Conservation (phyloP, 1,284 basidiomycete genomes). For the Ustilago xerochloae region DNA sequence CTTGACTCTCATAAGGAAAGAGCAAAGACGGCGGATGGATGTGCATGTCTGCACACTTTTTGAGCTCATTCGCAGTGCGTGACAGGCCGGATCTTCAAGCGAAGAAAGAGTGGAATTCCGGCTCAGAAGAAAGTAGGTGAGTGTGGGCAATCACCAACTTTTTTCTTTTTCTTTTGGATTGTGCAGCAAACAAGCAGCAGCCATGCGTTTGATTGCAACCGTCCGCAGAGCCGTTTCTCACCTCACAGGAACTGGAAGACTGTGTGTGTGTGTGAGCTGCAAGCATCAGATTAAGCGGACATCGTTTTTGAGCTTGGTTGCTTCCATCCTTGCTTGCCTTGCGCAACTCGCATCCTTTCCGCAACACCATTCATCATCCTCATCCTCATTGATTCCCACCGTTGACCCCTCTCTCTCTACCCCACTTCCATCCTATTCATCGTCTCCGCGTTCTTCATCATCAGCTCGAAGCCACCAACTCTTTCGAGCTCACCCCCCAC, state of each 20-base stretch:
- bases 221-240: background rate
- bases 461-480: background rate
- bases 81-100: background rate
- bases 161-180: background rate
- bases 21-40: background rate
- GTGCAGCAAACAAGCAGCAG: slow-evolving; percentile 2
- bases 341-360: background rate
- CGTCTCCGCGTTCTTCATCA: background rate
- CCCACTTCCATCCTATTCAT: background rate
- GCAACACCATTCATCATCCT: background rate
- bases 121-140: background rate
- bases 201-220: slow-evolving; percentile 3
- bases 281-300: slow-evolving; percentile 1
- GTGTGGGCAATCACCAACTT: background rate
- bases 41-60: slow-evolving; percentile 6
- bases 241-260: background rate
- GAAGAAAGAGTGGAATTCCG: background rate
- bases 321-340: background rate
- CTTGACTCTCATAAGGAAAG: background rate
- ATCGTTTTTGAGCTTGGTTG: background rate
- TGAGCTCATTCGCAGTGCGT: slow-evolving; percentile 11
- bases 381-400: background rate
- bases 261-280: background rate
- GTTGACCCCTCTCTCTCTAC: background rate
- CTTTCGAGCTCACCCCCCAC: background rate